Conservation (phyloP, 805 yeast species). For the Kurtzmaniella fragi region DNA sequence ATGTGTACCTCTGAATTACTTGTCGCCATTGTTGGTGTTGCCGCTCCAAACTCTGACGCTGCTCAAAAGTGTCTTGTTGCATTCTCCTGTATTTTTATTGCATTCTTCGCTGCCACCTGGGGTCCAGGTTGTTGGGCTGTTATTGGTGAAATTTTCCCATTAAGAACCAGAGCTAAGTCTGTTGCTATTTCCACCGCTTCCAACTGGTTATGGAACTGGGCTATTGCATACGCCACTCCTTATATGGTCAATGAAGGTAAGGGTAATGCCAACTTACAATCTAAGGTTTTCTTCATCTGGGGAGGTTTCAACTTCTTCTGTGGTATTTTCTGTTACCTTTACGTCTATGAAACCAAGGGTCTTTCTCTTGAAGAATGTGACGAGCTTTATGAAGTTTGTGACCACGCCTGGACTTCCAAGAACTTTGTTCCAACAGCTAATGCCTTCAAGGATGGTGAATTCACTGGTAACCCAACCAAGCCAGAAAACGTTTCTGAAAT, state of each 20-base stretch:
- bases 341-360: conserved; percentile 38
- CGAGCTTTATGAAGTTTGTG: conserved; percentile 30
- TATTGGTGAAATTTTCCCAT: conserved; percentile 31
- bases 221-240: conserved; percentile 37
- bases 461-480: conserved; percentile 13
- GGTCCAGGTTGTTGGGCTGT: conserved; percentile 39
- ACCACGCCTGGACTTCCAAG: conserved; percentile 29
- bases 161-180: conserved; percentile 36
- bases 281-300: conserved; percentile 40
- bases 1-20: conserved; percentile 55
- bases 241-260: conserved; percentile 36
- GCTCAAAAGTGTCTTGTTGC: conserved; percentile 33
- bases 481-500: conserved; percentile 21
- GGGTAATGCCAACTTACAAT: conserved; percentile 35
- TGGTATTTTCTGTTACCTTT: conserved; percentile 25
- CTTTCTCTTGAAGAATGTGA: conserved; percentile 39
- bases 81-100: conserved; percentile 35
- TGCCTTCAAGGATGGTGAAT: conserved; percentile 25
- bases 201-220: conserved; percentile 41
- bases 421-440: conserved; percentile 28
- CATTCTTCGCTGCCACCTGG: conserved; percentile 39
- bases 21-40: conserved; percentile 40
- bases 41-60: conserved; percentile 28
- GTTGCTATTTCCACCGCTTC: conserved; percentile 36
- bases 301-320: conserved; percentile 36